Percentiles rank a stretch among this genome's conserved stretches.
These are phyloP conservation scores for Telfairia occidentalis DNA, from an alignment of 331 rosid species.

Conservation along the genomic window DNA sequence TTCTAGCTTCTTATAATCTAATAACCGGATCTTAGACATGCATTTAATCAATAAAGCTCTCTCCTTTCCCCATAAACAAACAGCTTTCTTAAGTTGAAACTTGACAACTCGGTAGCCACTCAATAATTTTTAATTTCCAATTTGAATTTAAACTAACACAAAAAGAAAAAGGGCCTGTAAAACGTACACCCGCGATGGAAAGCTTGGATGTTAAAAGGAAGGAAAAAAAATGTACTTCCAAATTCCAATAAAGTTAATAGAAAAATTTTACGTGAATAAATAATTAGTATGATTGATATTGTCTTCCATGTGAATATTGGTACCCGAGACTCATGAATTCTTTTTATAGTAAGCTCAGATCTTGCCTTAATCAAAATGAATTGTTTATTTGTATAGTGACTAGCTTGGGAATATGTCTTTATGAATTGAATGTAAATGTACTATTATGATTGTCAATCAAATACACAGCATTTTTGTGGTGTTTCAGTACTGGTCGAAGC, in stretches of 20 bases:
- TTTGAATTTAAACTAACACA: neutral
- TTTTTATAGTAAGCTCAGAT: neutral
- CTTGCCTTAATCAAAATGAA: neutral
- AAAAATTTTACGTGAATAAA: neutral
- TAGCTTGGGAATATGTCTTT: neutral
- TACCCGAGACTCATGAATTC: neutral
- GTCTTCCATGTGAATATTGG: neutral
- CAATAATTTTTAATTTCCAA: neutral
- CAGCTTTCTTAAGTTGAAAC: constrained; percentile 4
- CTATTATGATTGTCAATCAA: neutral
- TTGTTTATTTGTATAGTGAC: neutral
- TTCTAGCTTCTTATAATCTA: neutral
- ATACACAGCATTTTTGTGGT: neutral
- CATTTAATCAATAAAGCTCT: constrained; percentile 7
- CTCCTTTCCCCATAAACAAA: constrained; percentile 6
- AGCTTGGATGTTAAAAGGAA: neutral
- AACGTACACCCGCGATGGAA: neutral
- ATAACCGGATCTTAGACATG: constrained; percentile 2
- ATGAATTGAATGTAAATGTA: neutral
- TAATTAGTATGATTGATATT: neutral
- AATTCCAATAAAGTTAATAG: neutral
- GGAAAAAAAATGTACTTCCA: neutral
- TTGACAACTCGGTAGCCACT: neutral
- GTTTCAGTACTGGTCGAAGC: neutral
- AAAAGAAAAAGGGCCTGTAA: neutral